Evolutionary conservation across 352 stramenopile species (phyloP).

Genomic region (Phytophthora tubulina): DNA sequence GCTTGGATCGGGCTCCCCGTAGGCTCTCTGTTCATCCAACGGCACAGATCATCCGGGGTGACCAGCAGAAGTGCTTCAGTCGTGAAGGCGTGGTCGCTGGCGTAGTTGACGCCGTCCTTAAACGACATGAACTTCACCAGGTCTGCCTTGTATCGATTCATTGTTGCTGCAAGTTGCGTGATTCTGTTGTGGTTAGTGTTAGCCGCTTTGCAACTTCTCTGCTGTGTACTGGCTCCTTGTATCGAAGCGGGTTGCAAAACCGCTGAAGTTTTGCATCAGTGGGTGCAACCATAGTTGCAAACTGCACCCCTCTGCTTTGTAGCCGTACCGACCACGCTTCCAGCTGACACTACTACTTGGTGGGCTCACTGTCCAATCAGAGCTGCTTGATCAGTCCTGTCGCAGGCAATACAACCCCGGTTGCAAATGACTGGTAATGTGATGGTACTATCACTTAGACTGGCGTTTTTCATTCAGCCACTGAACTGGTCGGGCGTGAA

Average conservation of each 20-base stretch:
- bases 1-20: not conserved
- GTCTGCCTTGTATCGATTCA: conserved; percentile 3
- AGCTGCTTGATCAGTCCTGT: not conserved
- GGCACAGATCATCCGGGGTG: not conserved
- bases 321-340: no score
- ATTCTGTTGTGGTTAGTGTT: not conserved
- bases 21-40: not conserved
- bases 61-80: not conserved
- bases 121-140: conserved; percentile 19
- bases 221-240: not conserved
- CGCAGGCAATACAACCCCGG: not conserved
- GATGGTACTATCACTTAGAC: no score
- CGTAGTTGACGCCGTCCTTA: not conserved
- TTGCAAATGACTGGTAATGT: not conserved
- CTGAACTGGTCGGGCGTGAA: no score
- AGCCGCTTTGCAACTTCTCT: no score
- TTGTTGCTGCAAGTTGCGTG: not conserved
- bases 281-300: no score
- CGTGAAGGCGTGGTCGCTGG: not conserved
- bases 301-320: no score
- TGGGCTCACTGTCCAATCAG: no score
- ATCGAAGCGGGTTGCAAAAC: not conserved
- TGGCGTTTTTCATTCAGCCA: no score
- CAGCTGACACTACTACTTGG: no score
- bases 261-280: no score